Percentiles rank a stretch among this genome's conserved stretches.
phyloP scores from a whole-genome alignment of 2,329 filamentous ascomycete species.

The Emmonsia crescens region DNA sequence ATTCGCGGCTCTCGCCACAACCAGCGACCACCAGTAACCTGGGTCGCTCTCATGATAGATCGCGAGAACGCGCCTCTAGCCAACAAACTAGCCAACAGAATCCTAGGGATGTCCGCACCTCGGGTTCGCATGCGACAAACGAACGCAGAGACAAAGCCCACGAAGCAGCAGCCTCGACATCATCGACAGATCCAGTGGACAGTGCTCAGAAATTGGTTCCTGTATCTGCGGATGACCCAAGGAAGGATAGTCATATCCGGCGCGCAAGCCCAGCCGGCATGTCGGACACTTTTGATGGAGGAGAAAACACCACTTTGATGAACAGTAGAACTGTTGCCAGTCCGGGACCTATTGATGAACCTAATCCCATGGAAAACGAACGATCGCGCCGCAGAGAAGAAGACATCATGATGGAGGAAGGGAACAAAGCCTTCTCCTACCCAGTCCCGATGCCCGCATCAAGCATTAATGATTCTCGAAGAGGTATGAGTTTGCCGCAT shows the following conservation, averaged over 20 bases:
- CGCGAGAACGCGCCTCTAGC: constrained; percentile 14
- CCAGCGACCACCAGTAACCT: constrained; percentile 39
- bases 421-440: constrained; percentile 52
- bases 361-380: constrained; percentile 32
- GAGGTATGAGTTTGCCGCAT: constrained; percentile 49
- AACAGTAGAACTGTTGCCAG: constrained; percentile 40
- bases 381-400: constrained; percentile 28
- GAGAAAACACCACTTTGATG: constrained; percentile 42
- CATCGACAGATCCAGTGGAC: constrained; percentile 27
- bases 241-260: constrained; percentile 1
- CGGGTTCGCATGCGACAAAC: constrained; percentile 24
- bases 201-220: constrained; percentile 39
- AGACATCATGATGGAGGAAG: constrained; percentile 28
- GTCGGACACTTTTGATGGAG: constrained; percentile 37
- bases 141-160: constrained; percentile 20
- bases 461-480: constrained; percentile 40
- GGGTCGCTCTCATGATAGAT: constrained; percentile 23
- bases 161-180: constrained; percentile 6
- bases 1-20: not conserved
- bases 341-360: constrained; percentile 37
- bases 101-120: constrained; percentile 31
- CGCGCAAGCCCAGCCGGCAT: constrained; percentile 16
- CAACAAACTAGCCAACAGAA: constrained; percentile 29
- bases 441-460: constrained; percentile 45
- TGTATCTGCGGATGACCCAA: constrained; percentile 33